Base-by-base conservation (phyloP, 139 green algal genomes). In the Closterium sp. region DNA sequence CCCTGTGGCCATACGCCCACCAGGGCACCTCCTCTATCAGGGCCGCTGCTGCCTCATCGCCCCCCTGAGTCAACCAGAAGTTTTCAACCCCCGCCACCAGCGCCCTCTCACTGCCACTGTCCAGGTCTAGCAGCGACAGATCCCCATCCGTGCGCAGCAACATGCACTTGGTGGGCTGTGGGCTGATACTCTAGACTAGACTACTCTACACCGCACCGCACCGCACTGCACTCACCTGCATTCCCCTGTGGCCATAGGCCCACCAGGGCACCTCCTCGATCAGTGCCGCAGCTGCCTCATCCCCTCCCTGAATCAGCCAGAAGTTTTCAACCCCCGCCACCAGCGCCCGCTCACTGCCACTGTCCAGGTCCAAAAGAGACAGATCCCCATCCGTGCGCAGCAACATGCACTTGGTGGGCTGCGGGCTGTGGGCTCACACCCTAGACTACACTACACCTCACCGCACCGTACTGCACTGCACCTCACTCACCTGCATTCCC, bases 261-360 rank as follows among this genome's bases (percentile, higher is more conserved):
- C 97, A 99, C 98, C 97, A 99, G 1, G 97, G 97, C 94, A 99
- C 96, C 94, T 99, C 97, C 93, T 95, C 93, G 2, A 94, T 91
- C 0, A 94, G 73, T 21, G 85, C 79, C 13, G 86, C 91, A 24
- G 94, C 93, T 19, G 89, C 90, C 45, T 92, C 50, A 0, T 93
- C 29, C 91, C 91, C 79, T 19, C 91, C 93, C 85, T 86, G 30
- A 1, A 90, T 95, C 19, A 95, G 27, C 93, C 93, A 95, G 88
- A 95, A 95, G 70, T 95, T 92, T 86, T 95, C 93, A 17, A 95
- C 91, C n/a, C 73, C 93, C 4, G 31, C 62, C 50, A 95, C 86
- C 29, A 95, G 62, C 27, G 86, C 30, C 17, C 93, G 34, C 92
- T 98, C 97, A 0, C 87, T 93, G 70, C 97, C 97, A 88, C 95